These are phyloP conservation scores for Aureobasidium sp. DNA, from an alignment of 2,329 filamentous ascomycete genomes.

Conservation along the genomic window DNA sequence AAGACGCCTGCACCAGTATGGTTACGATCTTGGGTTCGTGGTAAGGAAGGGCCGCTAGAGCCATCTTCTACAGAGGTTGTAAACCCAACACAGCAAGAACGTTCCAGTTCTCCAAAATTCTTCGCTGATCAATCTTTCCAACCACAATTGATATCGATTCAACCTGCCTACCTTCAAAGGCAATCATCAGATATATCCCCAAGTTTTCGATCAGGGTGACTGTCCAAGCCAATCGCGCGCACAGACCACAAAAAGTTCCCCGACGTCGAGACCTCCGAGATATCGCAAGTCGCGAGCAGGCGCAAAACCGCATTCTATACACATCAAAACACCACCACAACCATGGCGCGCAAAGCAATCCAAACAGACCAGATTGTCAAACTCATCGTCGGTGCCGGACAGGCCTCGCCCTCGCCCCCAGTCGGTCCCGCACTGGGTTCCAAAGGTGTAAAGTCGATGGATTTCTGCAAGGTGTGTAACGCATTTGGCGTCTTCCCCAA, in stretches of 20 bases:
- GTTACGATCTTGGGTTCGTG: slow-evolving; percentile 36
- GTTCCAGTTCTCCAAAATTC: too few species aligned
- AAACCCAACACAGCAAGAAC: too few species aligned
- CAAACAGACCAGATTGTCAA: slow-evolving; percentile 74
- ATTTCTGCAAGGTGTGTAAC: slow-evolving; percentile 82
- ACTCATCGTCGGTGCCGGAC: slow-evolving; percentile 91
- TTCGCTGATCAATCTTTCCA: too few species aligned
- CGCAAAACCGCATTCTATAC: not conserved
- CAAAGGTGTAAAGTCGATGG: slow-evolving; percentile 98
- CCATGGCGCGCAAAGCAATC: slow-evolving; percentile 45
- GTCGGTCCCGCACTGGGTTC: slow-evolving; percentile 93
- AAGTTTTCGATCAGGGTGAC: not conserved
- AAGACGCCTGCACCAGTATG: slow-evolving; percentile 52
- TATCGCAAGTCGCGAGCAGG: not conserved
- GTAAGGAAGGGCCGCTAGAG: slow-evolving; percentile 6
- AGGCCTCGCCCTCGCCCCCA: slow-evolving; percentile 88
- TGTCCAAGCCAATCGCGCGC: not conserved
- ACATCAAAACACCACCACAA: not conserved
- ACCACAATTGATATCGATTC: too few species aligned
- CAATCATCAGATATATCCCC: too few species aligned
- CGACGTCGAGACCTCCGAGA: not conserved
- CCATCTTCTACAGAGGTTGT: too few species aligned
- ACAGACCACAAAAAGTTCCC: not conserved
- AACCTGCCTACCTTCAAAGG: too few species aligned
- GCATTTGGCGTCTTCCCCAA: too few species aligned